phyloP scores from a whole-genome alignment of 331 rosid species.

The Phaseolus coccineus region DNA sequence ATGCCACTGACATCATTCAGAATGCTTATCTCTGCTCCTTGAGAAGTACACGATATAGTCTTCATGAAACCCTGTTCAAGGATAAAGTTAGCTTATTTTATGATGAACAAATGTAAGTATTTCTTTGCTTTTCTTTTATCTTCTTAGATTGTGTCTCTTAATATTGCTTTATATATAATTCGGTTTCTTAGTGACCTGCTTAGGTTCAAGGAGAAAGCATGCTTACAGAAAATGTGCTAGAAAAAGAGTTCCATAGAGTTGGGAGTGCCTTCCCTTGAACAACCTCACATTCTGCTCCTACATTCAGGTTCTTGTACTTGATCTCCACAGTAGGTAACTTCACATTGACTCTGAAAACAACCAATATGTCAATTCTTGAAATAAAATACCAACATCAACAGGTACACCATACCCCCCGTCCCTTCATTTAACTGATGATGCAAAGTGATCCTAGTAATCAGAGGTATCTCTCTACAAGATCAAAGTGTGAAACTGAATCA shows the following conservation, averaged over 20 bases:
- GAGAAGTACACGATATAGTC: slow-evolving; percentile 53
- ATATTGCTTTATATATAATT: slow-evolving; percentile 27
- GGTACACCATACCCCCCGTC: neutral
- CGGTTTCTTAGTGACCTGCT: slow-evolving; percentile 17
- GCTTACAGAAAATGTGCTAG: slow-evolving; percentile 57
- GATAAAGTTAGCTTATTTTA: slow-evolving; percentile 41
- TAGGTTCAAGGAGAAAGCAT: slow-evolving; percentile 37
- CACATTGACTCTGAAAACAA: slow-evolving; percentile 67
- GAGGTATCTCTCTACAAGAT: neutral
- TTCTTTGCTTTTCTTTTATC: neutral
- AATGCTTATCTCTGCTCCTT: slow-evolving; percentile 52
- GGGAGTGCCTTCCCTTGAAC: slow-evolving; percentile 72
- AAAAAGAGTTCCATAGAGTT: slow-evolving; percentile 62
- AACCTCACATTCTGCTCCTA: slow-evolving; percentile 71
- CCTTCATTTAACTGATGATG: slow-evolving; percentile 17
- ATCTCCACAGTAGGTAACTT: slow-evolving; percentile 81
- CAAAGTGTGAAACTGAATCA: slow-evolving; percentile 17
- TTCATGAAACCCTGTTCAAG: slow-evolving; percentile 55
- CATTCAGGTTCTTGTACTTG: slow-evolving; percentile 66
- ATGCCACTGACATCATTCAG: slow-evolving; percentile 65
- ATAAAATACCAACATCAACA: slow-evolving; percentile 22
- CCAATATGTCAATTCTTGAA: slow-evolving; percentile 44
- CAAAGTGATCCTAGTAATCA: neutral
- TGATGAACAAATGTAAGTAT: slow-evolving; percentile 10
- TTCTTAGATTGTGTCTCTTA: neutral